These are phyloP conservation scores for Trichophyton simii DNA, from an alignment of 2,329 filamentous ascomycete genomes.

Conservation along the genomic window DNA sequence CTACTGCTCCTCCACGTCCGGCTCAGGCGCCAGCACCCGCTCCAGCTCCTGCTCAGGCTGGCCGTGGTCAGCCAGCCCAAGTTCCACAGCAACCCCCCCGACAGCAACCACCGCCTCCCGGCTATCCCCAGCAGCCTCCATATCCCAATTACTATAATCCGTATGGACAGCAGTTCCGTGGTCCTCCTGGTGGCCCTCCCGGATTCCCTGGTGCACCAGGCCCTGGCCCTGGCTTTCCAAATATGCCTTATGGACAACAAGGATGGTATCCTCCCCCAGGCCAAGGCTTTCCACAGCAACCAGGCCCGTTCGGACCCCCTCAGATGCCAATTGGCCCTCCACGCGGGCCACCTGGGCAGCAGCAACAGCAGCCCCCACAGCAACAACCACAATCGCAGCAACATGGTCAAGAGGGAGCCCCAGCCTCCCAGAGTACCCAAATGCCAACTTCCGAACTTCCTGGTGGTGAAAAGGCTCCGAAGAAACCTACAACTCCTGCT, in stretches of 20 bases:
- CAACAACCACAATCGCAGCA: slow-evolving; percentile 15
- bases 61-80: slow-evolving; percentile 33
- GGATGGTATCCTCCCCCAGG: slow-evolving; percentile 68
- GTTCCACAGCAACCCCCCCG: slow-evolving; percentile 26
- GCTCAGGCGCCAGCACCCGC: slow-evolving; percentile 23
- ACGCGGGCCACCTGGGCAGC: slow-evolving; percentile 25
- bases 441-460: slow-evolving; percentile 34
- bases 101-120: slow-evolving; percentile 22
- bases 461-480: slow-evolving; percentile 27
- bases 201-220: slow-evolving; percentile 32
- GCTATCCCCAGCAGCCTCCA: slow-evolving; percentile 30
- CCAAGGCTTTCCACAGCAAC: slow-evolving; percentile 58
- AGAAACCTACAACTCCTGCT: slow-evolving; percentile 24
- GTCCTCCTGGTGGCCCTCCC: slow-evolving; percentile 22
- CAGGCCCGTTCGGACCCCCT: slow-evolving; percentile 53
- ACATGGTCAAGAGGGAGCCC: slow-evolving; percentile 19
- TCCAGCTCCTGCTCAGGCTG: slow-evolving; percentile 30
- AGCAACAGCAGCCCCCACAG: slow-evolving; percentile 16
- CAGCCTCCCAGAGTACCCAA: slow-evolving; percentile 19
- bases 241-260: slow-evolving; percentile 62
- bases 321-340: slow-evolving; percentile 46
- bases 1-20: not conserved
- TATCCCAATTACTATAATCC: slow-evolving; percentile 35
- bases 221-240: slow-evolving; percentile 50
- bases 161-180: slow-evolving; percentile 35